A percentile compares a stretch with the other conserved stretches of the same genome.
Evolutionary conservation across 2,329 filamentous ascomycete species (phyloP).

Genomic region (Aspergillus sp.): DNA sequence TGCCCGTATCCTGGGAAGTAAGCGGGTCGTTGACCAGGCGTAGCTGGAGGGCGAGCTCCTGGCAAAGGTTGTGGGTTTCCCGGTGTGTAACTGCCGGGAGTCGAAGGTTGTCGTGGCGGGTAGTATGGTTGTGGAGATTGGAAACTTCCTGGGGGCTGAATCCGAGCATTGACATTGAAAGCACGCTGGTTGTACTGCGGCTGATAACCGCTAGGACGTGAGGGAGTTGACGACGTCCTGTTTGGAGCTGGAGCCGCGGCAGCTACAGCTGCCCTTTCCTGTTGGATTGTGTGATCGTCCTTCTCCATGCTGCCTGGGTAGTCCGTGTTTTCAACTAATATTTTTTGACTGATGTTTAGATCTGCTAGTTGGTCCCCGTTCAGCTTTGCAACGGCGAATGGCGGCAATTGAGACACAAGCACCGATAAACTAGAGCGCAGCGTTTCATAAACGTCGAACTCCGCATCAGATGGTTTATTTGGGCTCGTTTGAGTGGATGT

Average conservation of each 20-base stretch:
- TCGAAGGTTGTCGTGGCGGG: conserved; percentile 30
- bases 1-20: conserved; percentile 38
- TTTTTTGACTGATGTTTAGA: conserved; percentile 75
- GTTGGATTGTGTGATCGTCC: conserved; percentile 64
- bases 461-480: conserved; percentile 55
- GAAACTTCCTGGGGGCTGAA: conserved; percentile 27
- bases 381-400: conserved; percentile 81
- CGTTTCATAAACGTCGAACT: conserved; percentile 64
- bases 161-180: conserved; percentile 29
- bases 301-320: conserved; percentile 81
- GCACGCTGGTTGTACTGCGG: conserved; percentile 36
- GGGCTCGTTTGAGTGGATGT: conserved; percentile 40
- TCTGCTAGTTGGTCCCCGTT: conserved; percentile 83
- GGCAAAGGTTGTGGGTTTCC: conserved; percentile 29
- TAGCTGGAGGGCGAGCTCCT: conserved; percentile 33
- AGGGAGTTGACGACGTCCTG: conserved; percentile 36
- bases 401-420: conserved; percentile 73
- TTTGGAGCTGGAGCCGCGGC: conserved; percentile 28
- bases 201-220: conserved; percentile 33
- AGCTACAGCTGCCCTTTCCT: conserved; percentile 38
- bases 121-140: conserved; percentile 32
- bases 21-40: conserved; percentile 37
- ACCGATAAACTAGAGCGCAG: conserved; percentile 73
- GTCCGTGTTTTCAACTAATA: conserved; percentile 70
- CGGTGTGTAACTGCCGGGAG: conserved; percentile 34